These are phyloP conservation scores for Botrytis tulipae DNA, from an alignment of 2,329 filamentous ascomycete species.

Conservation along the genomic window DNA sequence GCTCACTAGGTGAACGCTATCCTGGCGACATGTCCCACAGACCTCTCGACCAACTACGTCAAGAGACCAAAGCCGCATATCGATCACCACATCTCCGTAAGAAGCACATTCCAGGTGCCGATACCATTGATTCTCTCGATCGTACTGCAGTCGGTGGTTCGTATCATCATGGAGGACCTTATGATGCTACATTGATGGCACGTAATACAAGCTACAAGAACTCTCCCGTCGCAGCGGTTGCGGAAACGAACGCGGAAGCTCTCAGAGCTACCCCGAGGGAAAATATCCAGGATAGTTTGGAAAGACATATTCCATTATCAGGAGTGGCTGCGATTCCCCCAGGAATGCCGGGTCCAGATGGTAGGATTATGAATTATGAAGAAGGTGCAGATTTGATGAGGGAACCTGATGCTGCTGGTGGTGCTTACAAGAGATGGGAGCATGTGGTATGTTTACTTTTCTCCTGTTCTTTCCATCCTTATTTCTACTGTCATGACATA, in stretches of 20 bases:
- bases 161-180: conserved; percentile 91
- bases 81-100: conserved; percentile 65
- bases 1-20: conserved; percentile 57
- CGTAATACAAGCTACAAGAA: conserved; percentile 63
- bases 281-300: conserved; percentile 71
- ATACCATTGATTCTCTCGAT: conserved; percentile 80
- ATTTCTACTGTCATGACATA: not conserved
- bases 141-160: conserved; percentile 54
- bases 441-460: conserved; percentile 63
- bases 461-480: not conserved
- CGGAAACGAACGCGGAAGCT: conserved; percentile 70
- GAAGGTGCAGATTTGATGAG: conserved; percentile 87
- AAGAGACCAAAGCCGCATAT: conserved; percentile 63
- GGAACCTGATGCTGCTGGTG: conserved; percentile 64
- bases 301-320: conserved; percentile 74
- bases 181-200: conserved; percentile 74
- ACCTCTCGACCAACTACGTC: conserved; percentile 65
- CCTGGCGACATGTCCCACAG: conserved; percentile 63
- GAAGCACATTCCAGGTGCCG: conserved; percentile 64
- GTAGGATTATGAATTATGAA: conserved; percentile 71
- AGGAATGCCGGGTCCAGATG: conserved; percentile 65
- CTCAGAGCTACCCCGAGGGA: conserved; percentile 77
- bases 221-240: conserved; percentile 76
- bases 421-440: conserved; percentile 75
- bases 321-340: conserved; percentile 76